Base-by-base conservation (phyloP, 306 rosid genomes). In the Begonia fuchsioides region DNA sequence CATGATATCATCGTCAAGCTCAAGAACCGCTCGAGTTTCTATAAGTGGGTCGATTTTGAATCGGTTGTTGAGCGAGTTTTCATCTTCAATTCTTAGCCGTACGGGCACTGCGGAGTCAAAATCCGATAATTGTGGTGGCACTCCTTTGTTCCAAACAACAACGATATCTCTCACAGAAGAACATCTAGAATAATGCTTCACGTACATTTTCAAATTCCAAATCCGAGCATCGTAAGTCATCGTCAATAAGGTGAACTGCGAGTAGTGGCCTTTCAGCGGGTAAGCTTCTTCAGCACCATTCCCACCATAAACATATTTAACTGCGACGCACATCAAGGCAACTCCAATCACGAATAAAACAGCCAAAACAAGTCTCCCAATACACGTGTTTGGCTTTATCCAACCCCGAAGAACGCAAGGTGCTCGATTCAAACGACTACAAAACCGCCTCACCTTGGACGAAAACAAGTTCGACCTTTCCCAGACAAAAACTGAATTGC, bases 1-100 rank as follows among this genome's bases (percentile, higher is more conserved):
- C 96, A 92, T 79, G 55, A 92, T 92, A 77, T 92, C 98, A 5
- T 92, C 98, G 7, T 92, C 98, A 26, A 92, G 98, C 87, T 92
- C 96, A 38, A 92, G 93, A 52, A 92, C 96, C 12, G 93, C 96
- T 48, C 94, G 83, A 38, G 98, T 85, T 62, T 79, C 77, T 40
- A 92, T 85, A 77, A 51, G 49, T 0, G 94, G 56, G 56, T 92
- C 98, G 0, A 32, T 26, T 64, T 60, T 85, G 83, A 92, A 92
- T 50, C 98, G 76, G 17, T 92, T 92, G 11, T 92, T 85, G 6
- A 92, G 69, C 2, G 98, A 92, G 80, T 92, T 92, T 54, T 62
- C 58, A 38, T 85, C 71, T 71, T 92, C 98, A 32, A 63, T 50
- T 58, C 98, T 78, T 65, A 85, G 75, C 65, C 93, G 71, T 13